A percentile compares a stretch with the other conserved stretches of the same genome.
phyloP scores from a whole-genome alignment of 2,329 filamentous ascomycete species.

The Metarhizium brunneum region DNA sequence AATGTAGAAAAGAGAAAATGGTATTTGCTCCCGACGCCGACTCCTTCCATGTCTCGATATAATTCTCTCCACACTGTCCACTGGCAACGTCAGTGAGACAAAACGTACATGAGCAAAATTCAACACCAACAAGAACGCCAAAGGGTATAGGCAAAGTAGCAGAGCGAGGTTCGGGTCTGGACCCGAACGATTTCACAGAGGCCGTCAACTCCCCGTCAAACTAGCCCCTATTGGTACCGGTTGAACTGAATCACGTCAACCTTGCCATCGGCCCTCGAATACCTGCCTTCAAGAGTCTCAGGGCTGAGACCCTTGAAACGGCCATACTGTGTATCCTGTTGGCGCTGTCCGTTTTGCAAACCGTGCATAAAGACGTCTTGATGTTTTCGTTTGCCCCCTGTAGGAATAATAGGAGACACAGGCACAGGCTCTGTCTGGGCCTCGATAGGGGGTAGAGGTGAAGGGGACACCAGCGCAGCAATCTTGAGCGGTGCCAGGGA shows the following conservation, averaged over 20 bases:
- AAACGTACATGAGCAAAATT: not conserved
- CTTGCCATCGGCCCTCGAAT: slow-evolving; percentile 26
- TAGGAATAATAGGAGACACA: slow-evolving; percentile 15
- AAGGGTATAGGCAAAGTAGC: not conserved
- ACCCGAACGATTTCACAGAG: not conserved
- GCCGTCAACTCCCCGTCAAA: not conserved
- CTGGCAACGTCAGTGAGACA: not conserved
- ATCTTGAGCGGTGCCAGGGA: slow-evolving; percentile 29
- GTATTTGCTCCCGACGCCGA: not conserved
- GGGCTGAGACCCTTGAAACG: slow-evolving; percentile 14
- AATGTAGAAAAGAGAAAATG: not conserved
- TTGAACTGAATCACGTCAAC: slow-evolving; percentile 21
- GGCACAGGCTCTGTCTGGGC: slow-evolving; percentile 21
- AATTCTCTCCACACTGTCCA: not conserved
- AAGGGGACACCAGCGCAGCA: slow-evolving; percentile 22
- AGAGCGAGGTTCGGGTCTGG: not conserved
- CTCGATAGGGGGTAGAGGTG: slow-evolving; percentile 22
- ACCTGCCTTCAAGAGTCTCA: slow-evolving; percentile 22
- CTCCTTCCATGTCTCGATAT: not conserved
- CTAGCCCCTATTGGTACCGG: slow-evolving; percentile 12
- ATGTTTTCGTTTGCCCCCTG: slow-evolving; percentile 28
- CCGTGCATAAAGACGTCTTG: slow-evolving; percentile 24
- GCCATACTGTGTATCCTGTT: slow-evolving; percentile 22
- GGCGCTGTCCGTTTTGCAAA: slow-evolving; percentile 27
- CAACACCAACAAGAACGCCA: not conserved